Conservation (phyloP, 1,284 basidiomycete species). For the Ceratobasidium papillatum region DNA sequence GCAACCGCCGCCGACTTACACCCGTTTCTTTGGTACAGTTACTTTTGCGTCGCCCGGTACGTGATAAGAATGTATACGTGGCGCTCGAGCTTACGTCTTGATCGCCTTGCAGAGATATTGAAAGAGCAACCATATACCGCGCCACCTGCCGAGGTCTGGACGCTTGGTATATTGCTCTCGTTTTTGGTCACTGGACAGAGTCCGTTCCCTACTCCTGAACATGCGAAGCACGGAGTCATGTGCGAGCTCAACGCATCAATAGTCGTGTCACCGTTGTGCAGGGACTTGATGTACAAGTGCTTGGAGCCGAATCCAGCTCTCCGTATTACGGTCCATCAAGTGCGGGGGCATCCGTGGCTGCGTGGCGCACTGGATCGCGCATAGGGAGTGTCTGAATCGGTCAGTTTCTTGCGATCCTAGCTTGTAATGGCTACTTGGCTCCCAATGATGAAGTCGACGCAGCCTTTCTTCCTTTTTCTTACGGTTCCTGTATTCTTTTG, state of each 20-base stretch:
- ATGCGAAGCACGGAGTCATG: constrained; percentile 64
- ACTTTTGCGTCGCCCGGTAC: constrained; percentile 68
- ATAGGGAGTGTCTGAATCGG: not conserved
- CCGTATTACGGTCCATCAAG: constrained; percentile 74
- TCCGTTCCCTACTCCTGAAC: constrained; percentile 78
- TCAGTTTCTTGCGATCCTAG: not conserved
- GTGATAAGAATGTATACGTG: not conserved
- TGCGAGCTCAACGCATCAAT: constrained; percentile 47
- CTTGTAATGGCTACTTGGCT: not conserved
- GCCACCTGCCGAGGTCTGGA: constrained; percentile 89
- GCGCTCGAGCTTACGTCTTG: constrained; percentile 36
- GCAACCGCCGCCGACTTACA: constrained; percentile 72
- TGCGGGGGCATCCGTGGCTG: constrained; percentile 51
- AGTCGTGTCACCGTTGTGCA: constrained; percentile 51
- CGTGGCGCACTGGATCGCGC: constrained; percentile 24
- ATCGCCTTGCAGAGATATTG: constrained; percentile 71
- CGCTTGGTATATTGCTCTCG: constrained; percentile 86
- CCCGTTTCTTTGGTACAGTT: constrained; percentile 81
- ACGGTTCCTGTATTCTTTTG: not conserved
- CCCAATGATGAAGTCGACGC: not conserved
- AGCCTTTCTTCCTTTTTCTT: not conserved
- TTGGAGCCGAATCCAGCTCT: constrained; percentile 74
- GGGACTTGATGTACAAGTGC: constrained; percentile 74
- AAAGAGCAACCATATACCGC: constrained; percentile 70
- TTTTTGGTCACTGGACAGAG: constrained; percentile 87